Evolutionary conservation across 2,329 filamentous ascomycete genomes (phyloP), one percentile per base, ranked within the genome.

Genomic region (Aspergillus quadrilineatus): DNA sequence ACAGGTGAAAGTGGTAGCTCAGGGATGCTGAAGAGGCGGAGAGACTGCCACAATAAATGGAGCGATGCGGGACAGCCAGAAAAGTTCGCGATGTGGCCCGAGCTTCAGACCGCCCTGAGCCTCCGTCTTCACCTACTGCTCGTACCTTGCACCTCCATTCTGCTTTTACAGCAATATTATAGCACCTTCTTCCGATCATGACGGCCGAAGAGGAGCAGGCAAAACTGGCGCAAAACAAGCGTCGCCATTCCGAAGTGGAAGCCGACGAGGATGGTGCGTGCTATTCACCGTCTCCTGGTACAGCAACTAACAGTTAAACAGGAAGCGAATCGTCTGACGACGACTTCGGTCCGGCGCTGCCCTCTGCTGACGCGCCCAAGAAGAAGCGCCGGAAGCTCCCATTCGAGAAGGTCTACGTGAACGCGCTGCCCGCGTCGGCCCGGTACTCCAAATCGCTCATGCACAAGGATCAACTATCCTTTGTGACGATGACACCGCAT

Each of bases 361-460:
- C 94, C 43, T 89, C 91, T 1, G 83, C 87, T 49, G 87, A 83
- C 17, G 85, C 87, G 2, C 89, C 86, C 53, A 93, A 93, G 80
- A 96, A 95, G 82, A 97, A 96, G 78, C 87, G 90, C 61, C 85
- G 92, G 66, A 90, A 90, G 66, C 85, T 99, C 2, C 91, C 90
- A 1, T 93, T 97, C 78, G 93, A 97, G 77, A 96, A 94, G 73
- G 86, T 97, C 67, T 97, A 97, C 75, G 80, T 97, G 61, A 90
- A 90, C 57, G 93, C 94, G 39, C 83, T 99, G 37, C 94, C 94
- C 4, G 85, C 84, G 50, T 89, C 90, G 17, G 69, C 82, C 37
- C 88, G 90, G 45, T 99, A 99, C 77, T 96, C 89, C 57, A 96
- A 92, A 70, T 97, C 94, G 45, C 81, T 99, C 68, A 99, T 99